Evolutionary conservation across 176 grass and related monocot genomes (phyloP), one percentile per base, ranked within the genome.

Genomic region (Triticum timopheevii): DNA sequence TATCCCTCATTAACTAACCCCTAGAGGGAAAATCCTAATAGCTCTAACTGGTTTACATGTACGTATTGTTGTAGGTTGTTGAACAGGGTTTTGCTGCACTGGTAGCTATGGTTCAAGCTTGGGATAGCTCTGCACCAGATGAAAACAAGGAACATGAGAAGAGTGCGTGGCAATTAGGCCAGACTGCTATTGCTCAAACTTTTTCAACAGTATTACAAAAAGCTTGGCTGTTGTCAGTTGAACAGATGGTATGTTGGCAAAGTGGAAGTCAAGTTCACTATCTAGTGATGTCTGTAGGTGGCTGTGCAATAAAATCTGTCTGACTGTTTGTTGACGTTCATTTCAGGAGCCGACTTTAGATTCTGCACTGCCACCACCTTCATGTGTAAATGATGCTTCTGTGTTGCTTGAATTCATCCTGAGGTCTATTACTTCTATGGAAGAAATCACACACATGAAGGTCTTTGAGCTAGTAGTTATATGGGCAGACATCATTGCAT

Each of bases 371-470:
- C 95, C 88, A 80, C 89, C 95, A 77, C 85, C 69, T 3, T 95
- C 93, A 10, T 92, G 89, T 79, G 86, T 95, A 95, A 91, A 95
- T 79, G 95, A 95, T 70, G 79, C 89, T 62, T 97, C 95, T 28
- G 82, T 89, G 22, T 90, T 97, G 80, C 90, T 97, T 11, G 76
- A 92, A 78, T 90, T 88, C 71, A 77, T 97, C 73, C 87, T 97
- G 87, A 90, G 79, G 50, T 97, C 88, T 40, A 74, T 89, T 69
- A 89, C 73, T 88, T 91, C 87, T 22, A 36, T 81, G 52, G 80
- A 89, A 44, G 95, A 97, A 84, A 47, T 82, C 69, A 49, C 82
- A 75, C 81, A 74, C 72, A 87, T 93, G 65, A 95, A 91, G 70
- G 81, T 97, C 58, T 89, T 83, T 45, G 95, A 95, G 65, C 66